phyloP scores from a whole-genome alignment of 2,329 filamentous ascomycete genomes.

The Aspergillus fijiensis region DNA sequence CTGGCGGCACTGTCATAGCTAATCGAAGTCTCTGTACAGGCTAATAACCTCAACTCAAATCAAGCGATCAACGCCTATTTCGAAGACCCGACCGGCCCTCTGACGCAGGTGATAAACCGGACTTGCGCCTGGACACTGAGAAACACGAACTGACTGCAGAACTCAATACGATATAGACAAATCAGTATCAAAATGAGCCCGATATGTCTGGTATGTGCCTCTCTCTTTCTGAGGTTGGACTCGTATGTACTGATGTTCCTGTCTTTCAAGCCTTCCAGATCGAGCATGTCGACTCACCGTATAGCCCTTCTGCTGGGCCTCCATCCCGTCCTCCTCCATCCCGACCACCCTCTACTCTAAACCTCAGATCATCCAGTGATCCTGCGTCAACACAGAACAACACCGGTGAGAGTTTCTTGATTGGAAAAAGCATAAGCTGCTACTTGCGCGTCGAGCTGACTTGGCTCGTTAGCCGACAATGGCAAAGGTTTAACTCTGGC shows the following conservation, averaged over 20 bases:
- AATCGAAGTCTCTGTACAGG: slow-evolving; percentile 30
- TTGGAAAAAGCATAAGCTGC: background rate
- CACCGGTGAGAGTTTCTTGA: slow-evolving; percentile 25
- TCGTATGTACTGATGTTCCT: slow-evolving; percentile 1
- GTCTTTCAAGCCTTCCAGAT: slow-evolving; percentile 37
- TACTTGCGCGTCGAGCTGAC: slow-evolving; percentile 18
- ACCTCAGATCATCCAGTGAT: slow-evolving; percentile 31
- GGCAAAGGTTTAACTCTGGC: slow-evolving; percentile 39
- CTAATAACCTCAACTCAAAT: slow-evolving; percentile 45
- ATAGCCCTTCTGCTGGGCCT: slow-evolving; percentile 25
- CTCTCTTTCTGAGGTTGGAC: background rate
- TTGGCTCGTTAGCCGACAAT: slow-evolving; percentile 17
- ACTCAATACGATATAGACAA: slow-evolving; percentile 17
- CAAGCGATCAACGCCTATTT: slow-evolving; percentile 51
- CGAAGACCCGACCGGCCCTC: slow-evolving; percentile 43
- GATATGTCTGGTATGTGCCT: slow-evolving; percentile 26
- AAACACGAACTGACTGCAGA: slow-evolving; percentile 9
- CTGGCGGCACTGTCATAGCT: slow-evolving; percentile 3
- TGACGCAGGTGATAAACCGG: slow-evolving; percentile 29
- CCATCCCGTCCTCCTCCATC: slow-evolving; percentile 41
- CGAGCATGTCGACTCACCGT: slow-evolving; percentile 38
- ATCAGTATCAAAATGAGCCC: slow-evolving; percentile 26
- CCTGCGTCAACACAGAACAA: slow-evolving; percentile 30
- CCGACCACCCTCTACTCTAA: slow-evolving; percentile 49
- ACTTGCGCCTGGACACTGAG: background rate